phyloP scores from a whole-genome alignment of 345 rosid genomes.

The Corchorus capsularis region DNA sequence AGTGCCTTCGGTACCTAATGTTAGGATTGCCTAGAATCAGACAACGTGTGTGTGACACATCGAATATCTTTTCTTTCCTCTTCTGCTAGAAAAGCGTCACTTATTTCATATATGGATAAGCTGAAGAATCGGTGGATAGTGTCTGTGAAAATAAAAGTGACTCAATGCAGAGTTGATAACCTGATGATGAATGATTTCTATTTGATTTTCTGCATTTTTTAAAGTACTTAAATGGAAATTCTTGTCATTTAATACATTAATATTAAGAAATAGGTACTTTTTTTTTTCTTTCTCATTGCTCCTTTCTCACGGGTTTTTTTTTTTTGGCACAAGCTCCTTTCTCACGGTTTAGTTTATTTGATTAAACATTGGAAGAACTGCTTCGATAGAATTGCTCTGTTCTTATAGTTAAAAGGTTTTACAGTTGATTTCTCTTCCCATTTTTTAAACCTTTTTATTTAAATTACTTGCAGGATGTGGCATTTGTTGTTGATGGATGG shows the following conservation, averaged over 20 bases:
- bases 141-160: neutral
- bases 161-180: too few species aligned
- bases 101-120: neutral
- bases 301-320: too few species aligned
- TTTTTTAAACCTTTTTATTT: slow-evolving; percentile 2
- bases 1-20: too few species aligned
- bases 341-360: neutral
- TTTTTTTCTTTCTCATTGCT: neutral
- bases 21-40: neutral
- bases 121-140: neutral
- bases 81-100: too few species aligned
- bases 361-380: neutral
- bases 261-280: neutral
- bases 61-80: too few species aligned
- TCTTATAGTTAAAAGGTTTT: neutral
- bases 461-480: slow-evolving; percentile 65
- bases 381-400: too few species aligned
- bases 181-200: neutral
- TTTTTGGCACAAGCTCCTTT: too few species aligned
- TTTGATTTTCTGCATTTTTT: neutral
- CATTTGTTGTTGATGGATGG: slow-evolving; percentile 98
- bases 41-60: neutral
- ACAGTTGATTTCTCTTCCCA: neutral
- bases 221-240: neutral
- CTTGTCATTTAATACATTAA: neutral